A percentile compares a stretch with the other conserved stretches of the same genome.
Conservation (phyloP, 164 flowering plant species). For the Dillenia turbinata region DNA sequence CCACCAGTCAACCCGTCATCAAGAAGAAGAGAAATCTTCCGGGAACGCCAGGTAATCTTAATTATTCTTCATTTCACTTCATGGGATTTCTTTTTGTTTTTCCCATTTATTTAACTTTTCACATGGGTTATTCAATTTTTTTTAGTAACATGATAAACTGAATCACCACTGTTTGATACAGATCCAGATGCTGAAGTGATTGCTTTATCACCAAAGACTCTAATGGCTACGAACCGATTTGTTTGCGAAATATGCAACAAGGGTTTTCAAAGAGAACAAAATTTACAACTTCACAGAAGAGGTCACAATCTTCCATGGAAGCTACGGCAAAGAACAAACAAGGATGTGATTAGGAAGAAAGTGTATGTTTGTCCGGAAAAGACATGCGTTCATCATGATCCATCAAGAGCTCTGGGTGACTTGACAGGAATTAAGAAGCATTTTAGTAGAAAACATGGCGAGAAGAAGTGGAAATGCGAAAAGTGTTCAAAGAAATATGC, state of each 20-base stretch:
- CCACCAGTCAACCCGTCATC: neutral
- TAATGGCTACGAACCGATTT: conserved; percentile 64
- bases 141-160: neutral
- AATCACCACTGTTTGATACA: conserved; percentile 10
- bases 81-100: neutral
- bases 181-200: conserved; percentile 75
- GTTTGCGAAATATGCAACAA: conserved; percentile 61
- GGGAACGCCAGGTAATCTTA: conserved; percentile 16
- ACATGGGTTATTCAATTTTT: neutral
- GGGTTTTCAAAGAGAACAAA: conserved; percentile 63
- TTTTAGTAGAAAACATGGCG: conserved; percentile 63
- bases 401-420: conserved; percentile 55
- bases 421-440: conserved; percentile 67
- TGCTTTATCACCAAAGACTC: conserved; percentile 56
- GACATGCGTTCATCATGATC: conserved; percentile 58
- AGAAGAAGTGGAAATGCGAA: conserved; percentile 75
- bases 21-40: conserved; percentile 22
- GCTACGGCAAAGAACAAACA: conserved; percentile 39
- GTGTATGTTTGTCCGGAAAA: conserved; percentile 63
- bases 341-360: conserved; percentile 37
- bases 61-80: neutral
- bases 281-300: conserved; percentile 53
- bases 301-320: conserved; percentile 73
- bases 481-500: conserved; percentile 68
- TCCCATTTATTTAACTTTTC: neutral